A percentile compares a stretch with the other conserved stretches of the same genome.
Evolutionary conservation across 352 stramenopile species (phyloP).

Genomic region (Globisporangium megalacanthum): DNA sequence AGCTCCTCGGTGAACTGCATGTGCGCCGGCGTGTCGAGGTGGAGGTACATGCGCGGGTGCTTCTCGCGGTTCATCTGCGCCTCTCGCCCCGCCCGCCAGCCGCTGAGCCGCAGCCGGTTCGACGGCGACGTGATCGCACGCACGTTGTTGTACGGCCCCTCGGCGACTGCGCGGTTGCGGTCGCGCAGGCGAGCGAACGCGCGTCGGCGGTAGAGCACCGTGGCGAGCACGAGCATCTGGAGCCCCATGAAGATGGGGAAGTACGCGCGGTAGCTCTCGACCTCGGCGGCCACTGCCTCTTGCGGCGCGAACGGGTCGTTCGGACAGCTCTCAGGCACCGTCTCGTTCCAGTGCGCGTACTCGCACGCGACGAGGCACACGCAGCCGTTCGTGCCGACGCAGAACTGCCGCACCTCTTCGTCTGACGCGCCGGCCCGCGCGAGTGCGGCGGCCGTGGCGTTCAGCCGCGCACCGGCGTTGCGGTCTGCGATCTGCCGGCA

Average conservation of each 20-base stretch:
- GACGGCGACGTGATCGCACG: constrained; percentile 60
- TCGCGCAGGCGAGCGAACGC: constrained; percentile 27
- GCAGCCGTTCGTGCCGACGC: constrained; percentile 41
- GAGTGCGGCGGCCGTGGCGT: constrained; percentile 16
- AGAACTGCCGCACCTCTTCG: constrained; percentile 44
- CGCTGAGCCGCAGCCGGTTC: constrained; percentile 57
- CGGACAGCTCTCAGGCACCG: constrained; percentile 43
- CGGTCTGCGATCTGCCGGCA: constrained; percentile 32
- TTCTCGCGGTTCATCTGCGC: constrained; percentile 59
- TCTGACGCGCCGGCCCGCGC: constrained; percentile 26
- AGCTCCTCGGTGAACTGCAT: constrained; percentile 10
- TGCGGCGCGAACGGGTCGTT: constrained; percentile 16
- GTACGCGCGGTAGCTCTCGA: constrained; percentile 48
- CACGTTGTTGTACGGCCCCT: constrained; percentile 74
- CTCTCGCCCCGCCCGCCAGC: constrained; percentile 48
- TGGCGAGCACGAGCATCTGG: constrained; percentile 48
- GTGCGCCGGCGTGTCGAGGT: constrained; percentile 23
- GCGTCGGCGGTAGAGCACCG: constrained; percentile 54
- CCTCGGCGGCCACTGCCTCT: constrained; percentile 7
- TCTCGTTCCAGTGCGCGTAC: constrained; percentile 41
- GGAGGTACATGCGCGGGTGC: constrained; percentile 31
- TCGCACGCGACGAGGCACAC: constrained; percentile 65
- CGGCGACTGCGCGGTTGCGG: constrained; percentile 6
- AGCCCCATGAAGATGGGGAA: constrained; percentile 66
- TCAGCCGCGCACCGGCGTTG: too few relatives aligned